Base-by-base conservation (phyloP, 306 rosid genomes). In the Begonia masoniana region DNA sequence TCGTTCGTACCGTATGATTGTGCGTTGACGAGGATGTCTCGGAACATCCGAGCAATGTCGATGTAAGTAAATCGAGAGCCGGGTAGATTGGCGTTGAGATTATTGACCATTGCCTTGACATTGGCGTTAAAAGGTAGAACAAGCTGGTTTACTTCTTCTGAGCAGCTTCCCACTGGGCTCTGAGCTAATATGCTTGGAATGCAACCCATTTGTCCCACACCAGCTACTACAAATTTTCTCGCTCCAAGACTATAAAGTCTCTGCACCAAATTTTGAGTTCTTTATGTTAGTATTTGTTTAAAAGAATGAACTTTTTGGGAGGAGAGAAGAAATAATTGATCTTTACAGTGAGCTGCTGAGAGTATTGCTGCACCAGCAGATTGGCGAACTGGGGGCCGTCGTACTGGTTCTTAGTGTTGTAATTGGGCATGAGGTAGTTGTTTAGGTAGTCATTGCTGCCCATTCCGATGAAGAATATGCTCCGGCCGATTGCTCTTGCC, bases 381-480 rank as follows among this genome's bases (percentile, higher is more conserved):
- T 77, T 58, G 47, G 97, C 96, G 55, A 52, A 91, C 17, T 91
- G 92, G 26, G 52, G 77, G 26, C 61, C 82, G 52, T 83, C 81
- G 55, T 78, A 91, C 57, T 91, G 94, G 51, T 60, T 71, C 43
- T 76, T 60, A 7, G 97, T 91, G 11, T 73, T 61, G 57, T 80
- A 85, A 52, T 91, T 91, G 43, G 96, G 97, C 97, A 91, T 91
- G 15, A 91, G 96, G 58, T 91, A 85, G 60, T 85, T 91, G 69
- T 91, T 91, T 2, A 91, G 75, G 73, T 91, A 91, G 79, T 91
- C 97, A 63, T 91, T 91, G 82, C 93, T 83, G 7, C 97, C 97
- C 94, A 91, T 85, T 69, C 92, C 96, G 19, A 91, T 77, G 58
- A 83, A 91, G 76, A 85, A 85, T 11, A 89, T 61, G 67, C 88